Evolutionary conservation across 768 basidiomycete species (phyloP).

Genomic region (Lactarius deliciosus): DNA sequence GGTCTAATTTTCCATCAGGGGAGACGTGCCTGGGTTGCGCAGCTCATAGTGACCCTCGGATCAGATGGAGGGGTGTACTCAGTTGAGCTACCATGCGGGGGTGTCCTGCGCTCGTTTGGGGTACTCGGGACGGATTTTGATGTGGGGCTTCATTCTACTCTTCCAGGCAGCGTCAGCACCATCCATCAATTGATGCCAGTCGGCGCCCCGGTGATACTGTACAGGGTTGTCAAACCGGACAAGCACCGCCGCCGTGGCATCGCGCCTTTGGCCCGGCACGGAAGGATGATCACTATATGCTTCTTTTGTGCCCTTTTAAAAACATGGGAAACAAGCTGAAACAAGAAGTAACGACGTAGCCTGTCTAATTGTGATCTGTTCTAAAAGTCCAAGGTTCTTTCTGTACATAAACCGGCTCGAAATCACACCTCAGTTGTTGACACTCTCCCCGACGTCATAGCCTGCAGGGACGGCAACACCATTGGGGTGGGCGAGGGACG

Average conservation of each 20-base stretch:
- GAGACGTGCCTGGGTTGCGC: background rate
- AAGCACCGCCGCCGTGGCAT: background rate
- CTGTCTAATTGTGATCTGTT: background rate
- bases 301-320: background rate
- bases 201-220: background rate
- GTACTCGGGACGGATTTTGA: constrained; percentile 16
- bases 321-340: background rate
- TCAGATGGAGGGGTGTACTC: background rate
- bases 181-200: background rate
- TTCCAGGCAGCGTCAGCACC: background rate
- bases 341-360: background rate
- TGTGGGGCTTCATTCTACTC: constrained; percentile 8
- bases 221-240: background rate
- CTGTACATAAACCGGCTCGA: background rate
- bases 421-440: constrained; percentile 4
- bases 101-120: background rate
- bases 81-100: background rate
- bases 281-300: background rate
- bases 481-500: background rate
- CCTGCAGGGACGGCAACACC: background rate
- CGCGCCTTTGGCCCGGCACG: background rate
- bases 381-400: background rate
- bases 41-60: background rate
- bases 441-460: constrained; percentile 14
- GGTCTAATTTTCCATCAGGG: background rate